Conservation (phyloP, 2,329 filamentous ascomycete species). For the Nothopassalora personata region DNA sequence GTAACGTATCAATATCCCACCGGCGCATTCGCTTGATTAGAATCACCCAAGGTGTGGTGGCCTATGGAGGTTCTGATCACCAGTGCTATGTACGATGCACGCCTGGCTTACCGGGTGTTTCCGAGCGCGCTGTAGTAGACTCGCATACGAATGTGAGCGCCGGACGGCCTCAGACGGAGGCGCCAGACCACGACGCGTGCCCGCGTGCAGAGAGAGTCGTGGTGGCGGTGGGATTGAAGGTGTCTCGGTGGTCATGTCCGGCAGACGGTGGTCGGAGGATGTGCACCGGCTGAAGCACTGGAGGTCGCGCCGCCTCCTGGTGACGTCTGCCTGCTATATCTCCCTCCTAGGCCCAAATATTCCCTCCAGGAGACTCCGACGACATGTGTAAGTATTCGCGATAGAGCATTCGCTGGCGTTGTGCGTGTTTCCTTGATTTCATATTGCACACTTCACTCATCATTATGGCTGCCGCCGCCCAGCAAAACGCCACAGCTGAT, state of each 20-base stretch:
- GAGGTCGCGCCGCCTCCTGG: background rate
- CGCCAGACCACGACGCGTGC: no score
- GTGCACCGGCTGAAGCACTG: no score
- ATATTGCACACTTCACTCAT: constrained; percentile 1
- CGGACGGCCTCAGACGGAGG: no score
- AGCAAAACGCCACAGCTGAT: constrained; percentile 35
- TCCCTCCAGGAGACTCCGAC: background rate
- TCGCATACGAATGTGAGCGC: no score
- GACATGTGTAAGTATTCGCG: background rate
- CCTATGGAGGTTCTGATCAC: background rate
- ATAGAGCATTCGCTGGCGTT: constrained; percentile 6
- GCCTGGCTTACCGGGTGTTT: background rate
- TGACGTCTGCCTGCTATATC: no score
- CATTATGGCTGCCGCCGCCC: constrained; percentile 10
- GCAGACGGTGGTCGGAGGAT: no score
- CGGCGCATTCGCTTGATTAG: background rate
- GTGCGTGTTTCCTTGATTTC: constrained; percentile 4
- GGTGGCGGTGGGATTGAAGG: no score
- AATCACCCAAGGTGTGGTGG: background rate
- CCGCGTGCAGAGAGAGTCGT: no score
- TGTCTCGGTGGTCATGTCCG: no score
- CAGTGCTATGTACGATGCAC: background rate
- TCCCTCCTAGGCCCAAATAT: background rate
- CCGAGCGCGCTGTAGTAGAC: background rate
- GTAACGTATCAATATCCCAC: background rate